Base-by-base conservation (phyloP, 2,329 filamentous ascomycete species). In the Trichothecium sympodiale region DNA sequence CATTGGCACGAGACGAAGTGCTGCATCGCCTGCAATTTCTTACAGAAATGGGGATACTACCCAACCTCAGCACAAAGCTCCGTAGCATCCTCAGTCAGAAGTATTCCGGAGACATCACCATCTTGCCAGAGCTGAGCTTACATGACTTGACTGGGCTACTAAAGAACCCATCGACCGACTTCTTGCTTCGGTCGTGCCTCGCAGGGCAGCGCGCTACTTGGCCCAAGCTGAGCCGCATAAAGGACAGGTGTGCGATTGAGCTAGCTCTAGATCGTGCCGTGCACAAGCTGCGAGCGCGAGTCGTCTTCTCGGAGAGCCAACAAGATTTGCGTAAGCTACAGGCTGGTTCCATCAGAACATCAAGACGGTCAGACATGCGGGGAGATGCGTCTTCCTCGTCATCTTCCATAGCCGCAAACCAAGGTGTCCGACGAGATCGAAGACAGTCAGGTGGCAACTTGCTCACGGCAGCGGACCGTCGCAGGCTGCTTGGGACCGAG, bases 31-130 rank as follows among this genome's bases (percentile, higher is more conserved):
- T 94, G 57, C 80, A 88, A 33, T 75, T 88, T 26, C 65, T 94
- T 38, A 74, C 83, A 0, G 86, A 94, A 49, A 59, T 93, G 23
- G 85, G 86, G 14, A 61, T 94, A 30, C 80, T 91, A 42, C 83
- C 85, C 13, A 91, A 81, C 38, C 65, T 83, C 1, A 69, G 86
- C 45, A 84, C 80, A 32, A 93, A 94, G 54, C 67, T 80, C 16
- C 73, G 77, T 29, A 88, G 84, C 2, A 77, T 96, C 13, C 67
- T 96, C 34, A 88, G 79, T 43, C 89, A 96, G 50, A 85, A 83
- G 43, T 96, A 96, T 51, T 88, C 84, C 3, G 89, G 89, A 6
- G 88, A 96, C 56, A 94, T 96, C 52, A 96, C 87, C 31, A 94
- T 96, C 36, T 68, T 94, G 23, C 88, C 88, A 0, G 77, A 86